These are phyloP conservation scores for Colletotrichum sp. DNA, from an alignment of 2,329 filamentous ascomycete genomes.

Conservation along the genomic window DNA sequence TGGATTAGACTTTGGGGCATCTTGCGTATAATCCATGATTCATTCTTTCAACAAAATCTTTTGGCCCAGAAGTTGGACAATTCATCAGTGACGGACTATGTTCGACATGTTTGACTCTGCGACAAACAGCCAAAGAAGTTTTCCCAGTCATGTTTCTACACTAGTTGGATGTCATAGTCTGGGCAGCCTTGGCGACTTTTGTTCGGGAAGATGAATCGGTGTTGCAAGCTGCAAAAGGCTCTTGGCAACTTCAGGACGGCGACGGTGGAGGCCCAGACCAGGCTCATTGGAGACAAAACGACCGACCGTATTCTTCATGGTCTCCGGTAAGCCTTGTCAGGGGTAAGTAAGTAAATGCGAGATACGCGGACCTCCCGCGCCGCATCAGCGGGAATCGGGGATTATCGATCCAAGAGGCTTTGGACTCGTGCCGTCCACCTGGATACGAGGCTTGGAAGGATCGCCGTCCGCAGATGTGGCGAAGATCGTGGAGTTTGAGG, in stretches of 20 bases:
- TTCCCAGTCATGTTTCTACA: neutral
- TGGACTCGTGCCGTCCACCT: neutral
- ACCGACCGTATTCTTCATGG: neutral
- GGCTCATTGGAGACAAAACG: neutral
- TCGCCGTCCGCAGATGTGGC: neutral
- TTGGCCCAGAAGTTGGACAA: neutral
- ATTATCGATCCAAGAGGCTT: neutral
- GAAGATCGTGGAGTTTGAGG: neutral
- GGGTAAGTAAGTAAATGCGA: neutral
- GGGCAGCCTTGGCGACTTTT: neutral
- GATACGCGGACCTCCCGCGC: neutral
- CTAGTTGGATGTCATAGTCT: neutral
- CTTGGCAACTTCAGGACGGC: neutral
- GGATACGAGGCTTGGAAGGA: neutral
- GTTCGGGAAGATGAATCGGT: neutral
- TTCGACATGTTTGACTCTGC: neutral
- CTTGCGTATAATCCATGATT: neutral
- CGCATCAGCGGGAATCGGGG: neutral
- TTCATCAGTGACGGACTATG: neutral
- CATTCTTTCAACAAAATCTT: neutral
- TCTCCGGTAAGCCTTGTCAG: neutral
- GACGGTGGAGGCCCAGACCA: neutral
- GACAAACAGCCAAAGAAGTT: neutral
- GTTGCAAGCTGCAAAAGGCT: neutral
- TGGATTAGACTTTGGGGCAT: neutral